Percentiles rank a stretch among this genome's conserved stretches.
These are phyloP conservation scores for Gaillardinia entomophila DNA, from an alignment of 805 yeast species.

Conservation along the genomic window DNA sequence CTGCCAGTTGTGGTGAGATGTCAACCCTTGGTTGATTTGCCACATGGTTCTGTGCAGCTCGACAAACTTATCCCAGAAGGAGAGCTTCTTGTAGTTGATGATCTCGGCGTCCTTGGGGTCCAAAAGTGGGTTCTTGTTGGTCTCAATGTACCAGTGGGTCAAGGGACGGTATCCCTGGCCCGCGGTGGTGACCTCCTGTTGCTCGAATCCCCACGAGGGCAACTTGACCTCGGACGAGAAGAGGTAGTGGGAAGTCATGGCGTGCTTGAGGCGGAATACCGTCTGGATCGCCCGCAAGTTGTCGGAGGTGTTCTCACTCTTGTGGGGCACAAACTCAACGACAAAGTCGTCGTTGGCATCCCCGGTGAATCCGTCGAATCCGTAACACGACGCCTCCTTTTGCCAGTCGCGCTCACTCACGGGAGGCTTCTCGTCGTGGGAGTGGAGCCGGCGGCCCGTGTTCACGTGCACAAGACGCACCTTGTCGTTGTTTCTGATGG, in stretches of 20 bases:
- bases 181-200: conserved; percentile 82
- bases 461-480: conserved; percentile 58
- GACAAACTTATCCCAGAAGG: conserved; percentile 53
- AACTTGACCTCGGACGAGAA: conserved; percentile 71
- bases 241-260: conserved; percentile 71
- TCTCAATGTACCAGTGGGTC: conserved; percentile 70
- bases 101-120: conserved; percentile 13
- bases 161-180: conserved; percentile 56
- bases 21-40: conserved; percentile 65
- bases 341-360: conserved; percentile 81
- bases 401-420: conserved; percentile 78
- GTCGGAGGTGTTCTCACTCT: conserved; percentile 47
- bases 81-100: conserved; percentile 44
- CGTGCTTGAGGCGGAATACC: conserved; percentile 69
- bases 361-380: conserved; percentile 70
- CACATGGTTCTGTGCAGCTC: conserved; percentile 75
- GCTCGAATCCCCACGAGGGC: conserved; percentile 81
- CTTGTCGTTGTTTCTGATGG: conserved; percentile 62
- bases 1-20: conserved; percentile 65
- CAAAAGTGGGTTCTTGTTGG: conserved; percentile 52
- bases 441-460: conserved; percentile 66
- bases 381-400: conserved; percentile 75
- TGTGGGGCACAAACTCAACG: conserved; percentile 60
- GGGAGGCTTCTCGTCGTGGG: conserved; percentile 79
- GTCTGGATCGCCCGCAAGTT: conserved; percentile 63